A percentile compares a stretch with the other conserved stretches of the same genome.
phyloP scores from a whole-genome alignment of 83 land plant species.

The Diphasiastrum complanatum region DNA sequence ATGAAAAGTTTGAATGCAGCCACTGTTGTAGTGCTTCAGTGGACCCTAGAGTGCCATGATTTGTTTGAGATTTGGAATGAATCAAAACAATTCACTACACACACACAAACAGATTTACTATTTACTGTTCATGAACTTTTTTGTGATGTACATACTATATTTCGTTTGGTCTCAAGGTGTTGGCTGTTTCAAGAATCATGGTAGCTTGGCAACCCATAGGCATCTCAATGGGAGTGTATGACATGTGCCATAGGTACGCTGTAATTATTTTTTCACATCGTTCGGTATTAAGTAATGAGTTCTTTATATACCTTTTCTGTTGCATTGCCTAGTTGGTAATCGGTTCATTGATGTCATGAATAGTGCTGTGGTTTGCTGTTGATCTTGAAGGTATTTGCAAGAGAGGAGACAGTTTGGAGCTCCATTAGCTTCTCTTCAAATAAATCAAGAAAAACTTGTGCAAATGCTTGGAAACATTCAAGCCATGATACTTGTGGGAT shows the following conservation, averaged over 20 bases:
- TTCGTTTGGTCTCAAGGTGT: constrained; percentile 43
- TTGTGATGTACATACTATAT: background rate
- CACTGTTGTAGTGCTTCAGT: no score
- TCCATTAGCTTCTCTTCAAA: constrained; percentile 77
- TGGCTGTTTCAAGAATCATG: constrained; percentile 86
- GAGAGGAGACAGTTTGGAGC: constrained; percentile 97
- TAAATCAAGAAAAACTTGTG: constrained; percentile 81
- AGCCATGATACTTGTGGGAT: constrained; percentile 82
- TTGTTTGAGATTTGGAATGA: no score
- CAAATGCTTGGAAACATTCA: constrained; percentile 86
- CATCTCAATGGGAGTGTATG: constrained; percentile 86
- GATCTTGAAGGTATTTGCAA: constrained; percentile 51
- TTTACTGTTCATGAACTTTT: background rate
- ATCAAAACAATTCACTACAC: no score
- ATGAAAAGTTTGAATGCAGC: no score
- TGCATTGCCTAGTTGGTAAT: no score
- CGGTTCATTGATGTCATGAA: constrained; percentile 1
- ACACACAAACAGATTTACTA: no score
- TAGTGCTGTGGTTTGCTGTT: background rate
- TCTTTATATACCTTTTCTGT: no score
- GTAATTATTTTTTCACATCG: background rate
- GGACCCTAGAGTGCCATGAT: no score
- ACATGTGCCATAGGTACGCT: constrained; percentile 94
- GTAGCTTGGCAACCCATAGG: constrained; percentile 97
- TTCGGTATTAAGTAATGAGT: background rate